Evolutionary conservation across 148 eudicot genomes (phyloP).

Genomic region (Diospyros lotus): DNA sequence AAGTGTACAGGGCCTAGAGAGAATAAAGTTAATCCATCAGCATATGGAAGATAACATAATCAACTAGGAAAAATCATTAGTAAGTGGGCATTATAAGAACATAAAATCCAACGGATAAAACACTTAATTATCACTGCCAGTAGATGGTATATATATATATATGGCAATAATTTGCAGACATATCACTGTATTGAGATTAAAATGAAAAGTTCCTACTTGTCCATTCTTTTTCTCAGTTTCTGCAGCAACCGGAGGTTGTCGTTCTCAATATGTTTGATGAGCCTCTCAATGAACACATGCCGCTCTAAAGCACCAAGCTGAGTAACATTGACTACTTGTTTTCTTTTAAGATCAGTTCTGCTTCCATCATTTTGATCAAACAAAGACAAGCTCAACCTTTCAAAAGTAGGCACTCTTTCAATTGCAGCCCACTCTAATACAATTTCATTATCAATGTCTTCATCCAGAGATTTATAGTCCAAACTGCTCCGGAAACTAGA

Average conservation of each 20-base stretch:
- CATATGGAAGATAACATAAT: not conserved
- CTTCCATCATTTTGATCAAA: conserved; percentile 40
- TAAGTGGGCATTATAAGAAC: not conserved
- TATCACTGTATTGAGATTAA: too few relatives aligned
- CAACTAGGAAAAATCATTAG: not conserved
- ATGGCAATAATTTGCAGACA: not conserved
- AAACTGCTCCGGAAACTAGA: conserved; percentile 40
- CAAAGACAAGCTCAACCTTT: conserved; percentile 58
- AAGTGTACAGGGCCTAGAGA: too few relatives aligned
- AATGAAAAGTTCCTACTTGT: conserved; percentile 39
- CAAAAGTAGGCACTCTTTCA: conserved; percentile 68
- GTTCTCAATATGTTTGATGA: conserved; percentile 68
- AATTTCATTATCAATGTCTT: conserved; percentile 40
- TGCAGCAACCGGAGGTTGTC: conserved; percentile 78
- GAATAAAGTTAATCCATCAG: not conserved
- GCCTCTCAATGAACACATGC: conserved; percentile 67
- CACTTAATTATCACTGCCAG: not conserved
- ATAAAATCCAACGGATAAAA: not conserved
- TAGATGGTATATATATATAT: not conserved
- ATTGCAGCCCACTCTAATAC: conserved; percentile 52
- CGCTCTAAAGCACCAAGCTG: conserved; percentile 65
- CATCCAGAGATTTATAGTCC: conserved; percentile 25
- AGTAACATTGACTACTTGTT: conserved; percentile 53
- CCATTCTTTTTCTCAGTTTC: conserved; percentile 64
- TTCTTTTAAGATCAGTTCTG: conserved; percentile 34